phyloP scores from a whole-genome alignment of 2,329 filamentous ascomycete genomes.

The Diaporthe sp. region DNA sequence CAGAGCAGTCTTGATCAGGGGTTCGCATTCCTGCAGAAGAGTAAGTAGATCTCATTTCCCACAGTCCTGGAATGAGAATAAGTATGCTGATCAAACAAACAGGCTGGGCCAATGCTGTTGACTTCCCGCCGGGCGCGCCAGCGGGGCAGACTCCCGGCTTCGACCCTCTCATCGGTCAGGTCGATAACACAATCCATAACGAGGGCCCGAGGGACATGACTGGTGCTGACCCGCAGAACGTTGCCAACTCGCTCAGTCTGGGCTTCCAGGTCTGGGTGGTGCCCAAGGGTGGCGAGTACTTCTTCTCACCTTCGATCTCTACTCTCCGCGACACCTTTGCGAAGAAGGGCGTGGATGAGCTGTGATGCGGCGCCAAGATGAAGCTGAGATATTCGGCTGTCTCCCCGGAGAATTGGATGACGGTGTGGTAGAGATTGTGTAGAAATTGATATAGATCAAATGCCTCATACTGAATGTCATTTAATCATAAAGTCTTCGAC shows the following conservation, averaged over 20 bases:
- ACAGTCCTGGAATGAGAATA: too few relatives aligned
- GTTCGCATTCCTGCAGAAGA: constrained; percentile 54
- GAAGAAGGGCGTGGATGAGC: neutral
- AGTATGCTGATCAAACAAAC: constrained; percentile 1
- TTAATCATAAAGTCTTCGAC: constrained; percentile 1
- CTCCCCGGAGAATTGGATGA: too few relatives aligned
- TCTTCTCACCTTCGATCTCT: constrained; percentile 58
- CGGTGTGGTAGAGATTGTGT: neutral
- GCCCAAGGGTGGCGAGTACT: constrained; percentile 58
- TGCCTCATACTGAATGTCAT: neutral
- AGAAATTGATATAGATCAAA: neutral
- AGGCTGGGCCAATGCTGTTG: constrained; percentile 7
- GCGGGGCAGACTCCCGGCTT: constrained; percentile 45
- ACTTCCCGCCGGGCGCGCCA: constrained; percentile 43
- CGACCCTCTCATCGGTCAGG: constrained; percentile 53
- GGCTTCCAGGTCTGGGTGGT: constrained; percentile 53
- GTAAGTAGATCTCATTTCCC: constrained; percentile 41
- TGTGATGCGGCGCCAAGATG: neutral
- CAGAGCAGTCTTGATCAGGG: constrained; percentile 56
- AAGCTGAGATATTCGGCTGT: neutral
- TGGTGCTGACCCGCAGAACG: constrained; percentile 43
- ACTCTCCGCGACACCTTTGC: constrained; percentile 43
- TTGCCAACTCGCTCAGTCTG: constrained; percentile 40
- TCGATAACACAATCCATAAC: constrained; percentile 39
- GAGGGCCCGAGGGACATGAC: constrained; percentile 44